These are phyloP conservation scores for Colletotrichum costaricense DNA, from an alignment of 2,329 filamentous ascomycete genomes.

Conservation along the genomic window DNA sequence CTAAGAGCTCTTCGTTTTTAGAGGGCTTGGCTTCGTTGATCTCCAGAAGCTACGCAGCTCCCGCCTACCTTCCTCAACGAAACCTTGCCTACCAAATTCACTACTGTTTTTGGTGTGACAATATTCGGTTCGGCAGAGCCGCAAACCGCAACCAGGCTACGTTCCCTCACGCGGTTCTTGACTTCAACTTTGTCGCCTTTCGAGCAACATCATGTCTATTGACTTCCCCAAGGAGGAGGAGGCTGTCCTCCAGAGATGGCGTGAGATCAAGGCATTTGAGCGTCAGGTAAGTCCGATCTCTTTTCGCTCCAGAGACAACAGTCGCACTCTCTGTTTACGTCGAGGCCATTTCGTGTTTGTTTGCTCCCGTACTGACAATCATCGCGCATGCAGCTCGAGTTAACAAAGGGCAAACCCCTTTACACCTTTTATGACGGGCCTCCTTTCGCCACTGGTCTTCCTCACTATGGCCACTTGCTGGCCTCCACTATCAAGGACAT, in stretches of 20 bases:
- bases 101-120: neutral
- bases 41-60: neutral
- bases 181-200: neutral
- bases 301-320: neutral
- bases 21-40: neutral
- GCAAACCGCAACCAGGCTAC: neutral
- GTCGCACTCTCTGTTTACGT: neutral
- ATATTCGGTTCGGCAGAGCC: conserved; percentile 2
- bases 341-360: neutral
- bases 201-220: conserved; percentile 74
- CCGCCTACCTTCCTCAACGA: neutral
- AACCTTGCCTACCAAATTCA: neutral
- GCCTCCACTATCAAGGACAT: conserved; percentile 98
- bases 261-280: conserved; percentile 91
- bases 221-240: conserved; percentile 95
- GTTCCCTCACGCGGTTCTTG: neutral
- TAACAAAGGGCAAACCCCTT: conserved; percentile 82
- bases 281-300: conserved; percentile 70
- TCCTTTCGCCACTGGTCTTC: conserved; percentile 79
- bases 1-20: neutral
- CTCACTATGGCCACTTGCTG: conserved; percentile 79
- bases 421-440: conserved; percentile 97
- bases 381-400: conserved; percentile 66
- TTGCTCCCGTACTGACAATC: neutral
- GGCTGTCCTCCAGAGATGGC: conserved; percentile 85